phyloP scores from a whole-genome alignment of 83 land plant genomes.

The Thuja plicata region DNA sequence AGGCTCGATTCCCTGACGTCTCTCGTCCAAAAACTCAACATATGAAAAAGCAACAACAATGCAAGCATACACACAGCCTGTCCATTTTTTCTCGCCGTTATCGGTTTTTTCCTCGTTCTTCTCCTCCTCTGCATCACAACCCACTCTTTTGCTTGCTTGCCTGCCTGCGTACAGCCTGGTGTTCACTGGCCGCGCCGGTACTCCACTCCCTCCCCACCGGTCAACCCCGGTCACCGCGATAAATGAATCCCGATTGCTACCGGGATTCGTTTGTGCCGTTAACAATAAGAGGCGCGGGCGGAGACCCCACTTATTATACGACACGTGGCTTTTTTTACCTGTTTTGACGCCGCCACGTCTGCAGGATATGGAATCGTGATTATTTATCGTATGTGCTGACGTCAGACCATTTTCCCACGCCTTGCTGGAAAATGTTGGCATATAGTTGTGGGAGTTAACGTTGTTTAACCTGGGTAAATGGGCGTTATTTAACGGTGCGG shows the following conservation, averaged over 20 bases:
- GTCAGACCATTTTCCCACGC: not conserved
- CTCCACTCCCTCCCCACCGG: not conserved
- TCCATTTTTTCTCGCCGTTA: not conserved
- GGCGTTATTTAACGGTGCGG: not conserved
- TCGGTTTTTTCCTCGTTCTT: not conserved
- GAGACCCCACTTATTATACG: not conserved
- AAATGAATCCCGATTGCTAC: not conserved
- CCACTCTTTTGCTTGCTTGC: not conserved
- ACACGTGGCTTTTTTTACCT: not conserved
- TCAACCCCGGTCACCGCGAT: not conserved
- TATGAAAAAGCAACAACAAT: not conserved
- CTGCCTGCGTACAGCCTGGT: slow-evolving; percentile 10
- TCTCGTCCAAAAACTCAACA: not conserved
- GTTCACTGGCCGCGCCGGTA: not conserved
- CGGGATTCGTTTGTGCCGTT: not conserved
- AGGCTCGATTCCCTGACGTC: not conserved
- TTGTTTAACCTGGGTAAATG: not conserved
- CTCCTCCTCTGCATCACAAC: not conserved
- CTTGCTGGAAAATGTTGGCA: not conserved
- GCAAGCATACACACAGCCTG: not conserved
- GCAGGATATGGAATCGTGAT: not conserved
- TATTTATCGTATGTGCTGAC: not conserved
- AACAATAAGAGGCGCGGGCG: not conserved
- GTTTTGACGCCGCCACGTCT: not conserved
- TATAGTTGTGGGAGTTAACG: not conserved